A percentile compares a stretch with the other conserved stretches of the same genome.
These are phyloP conservation scores for Arthrobotrys sinensis DNA, from an alignment of 2,329 filamentous ascomycete genomes.

Conservation along the genomic window DNA sequence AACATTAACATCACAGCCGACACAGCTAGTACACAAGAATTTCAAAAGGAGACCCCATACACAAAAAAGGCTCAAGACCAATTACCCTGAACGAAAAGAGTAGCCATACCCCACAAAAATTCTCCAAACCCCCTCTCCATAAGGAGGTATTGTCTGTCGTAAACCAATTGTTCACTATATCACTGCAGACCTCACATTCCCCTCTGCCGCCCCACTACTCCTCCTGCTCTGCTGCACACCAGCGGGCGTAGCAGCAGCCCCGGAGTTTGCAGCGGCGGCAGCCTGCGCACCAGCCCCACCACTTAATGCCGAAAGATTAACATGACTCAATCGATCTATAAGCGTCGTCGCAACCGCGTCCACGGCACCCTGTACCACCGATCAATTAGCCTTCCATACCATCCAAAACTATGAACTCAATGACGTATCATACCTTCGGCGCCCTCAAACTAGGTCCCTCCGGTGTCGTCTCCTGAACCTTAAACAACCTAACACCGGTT, in stretches of 20 bases:
- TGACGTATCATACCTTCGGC: conserved; percentile 73
- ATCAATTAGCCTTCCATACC: conserved; percentile 36
- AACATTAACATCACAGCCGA: too few relatives aligned
- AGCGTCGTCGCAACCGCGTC: conserved; percentile 64
- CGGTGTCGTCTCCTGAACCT: conserved; percentile 86
- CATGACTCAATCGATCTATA: conserved; percentile 63
- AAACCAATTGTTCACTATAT: conserved; percentile 6
- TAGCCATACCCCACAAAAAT: conserved; percentile 9
- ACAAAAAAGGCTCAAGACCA: too few relatives aligned
- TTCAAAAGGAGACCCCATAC: too few relatives aligned
- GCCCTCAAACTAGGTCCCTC: conserved; percentile 85
- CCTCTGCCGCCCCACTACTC: conserved; percentile 32
- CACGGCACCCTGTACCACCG: conserved; percentile 61
- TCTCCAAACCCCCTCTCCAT: neutral
- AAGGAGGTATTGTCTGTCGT: neutral
- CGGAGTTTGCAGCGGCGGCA: conserved; percentile 5
- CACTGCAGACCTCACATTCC: conserved; percentile 40
- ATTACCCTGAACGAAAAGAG: too few relatives aligned
- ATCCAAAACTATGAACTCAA: conserved; percentile 73
- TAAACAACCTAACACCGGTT: conserved; percentile 88
- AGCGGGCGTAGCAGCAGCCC: neutral
- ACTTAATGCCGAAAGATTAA: conserved; percentile 59
- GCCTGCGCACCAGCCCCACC: conserved; percentile 26
- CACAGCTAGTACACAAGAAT: too few relatives aligned
- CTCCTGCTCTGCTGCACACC: conserved; percentile 19